A percentile compares a stretch with the other conserved stretches of the same genome.
These are phyloP conservation scores for Bondarzewia mesenterica DNA, from an alignment of 1,284 basidiomycete species.

Conservation along the genomic window DNA sequence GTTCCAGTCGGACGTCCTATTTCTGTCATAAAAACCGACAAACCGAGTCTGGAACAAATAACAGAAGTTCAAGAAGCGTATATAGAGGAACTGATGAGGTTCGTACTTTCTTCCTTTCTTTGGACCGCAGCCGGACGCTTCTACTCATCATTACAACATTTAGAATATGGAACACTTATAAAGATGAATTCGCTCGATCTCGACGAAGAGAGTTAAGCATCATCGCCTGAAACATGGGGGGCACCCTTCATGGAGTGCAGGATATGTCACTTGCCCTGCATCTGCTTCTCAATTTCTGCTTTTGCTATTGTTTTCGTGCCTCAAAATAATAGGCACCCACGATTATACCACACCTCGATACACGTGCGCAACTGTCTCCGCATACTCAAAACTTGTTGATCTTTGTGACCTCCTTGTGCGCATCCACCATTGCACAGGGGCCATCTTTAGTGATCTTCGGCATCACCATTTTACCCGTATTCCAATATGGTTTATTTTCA, in stretches of 20 bases:
- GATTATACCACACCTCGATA: background rate
- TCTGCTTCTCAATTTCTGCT: background rate
- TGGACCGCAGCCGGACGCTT: background rate
- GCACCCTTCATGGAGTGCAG: background rate
- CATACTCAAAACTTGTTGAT: background rate
- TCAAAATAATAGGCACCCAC: background rate
- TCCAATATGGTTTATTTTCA: too few species aligned
- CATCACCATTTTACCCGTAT: too few species aligned
- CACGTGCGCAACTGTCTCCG: background rate
- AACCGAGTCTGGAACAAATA: conserved; percentile 78
- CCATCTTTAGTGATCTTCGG: too few species aligned
- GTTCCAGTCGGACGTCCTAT: conserved; percentile 83
- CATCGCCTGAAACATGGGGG: conserved; percentile 46
- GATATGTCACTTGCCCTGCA: background rate
- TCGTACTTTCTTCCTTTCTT: conserved; percentile 11
- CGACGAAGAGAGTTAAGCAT: conserved; percentile 67
- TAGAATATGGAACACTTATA: conserved; percentile 94
- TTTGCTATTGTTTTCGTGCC: background rate
- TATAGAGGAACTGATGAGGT: conserved; percentile 89
- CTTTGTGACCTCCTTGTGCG: too few species aligned
- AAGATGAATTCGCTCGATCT: conserved; percentile 76
- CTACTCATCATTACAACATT: background rate
- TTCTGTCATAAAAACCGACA: conserved; percentile 66
- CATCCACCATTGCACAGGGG: too few species aligned
- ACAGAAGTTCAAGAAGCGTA: conserved; percentile 78